These are phyloP conservation scores for Psilocybe cubensis DNA, from an alignment of 768 basidiomycete species.

Conservation along the genomic window DNA sequence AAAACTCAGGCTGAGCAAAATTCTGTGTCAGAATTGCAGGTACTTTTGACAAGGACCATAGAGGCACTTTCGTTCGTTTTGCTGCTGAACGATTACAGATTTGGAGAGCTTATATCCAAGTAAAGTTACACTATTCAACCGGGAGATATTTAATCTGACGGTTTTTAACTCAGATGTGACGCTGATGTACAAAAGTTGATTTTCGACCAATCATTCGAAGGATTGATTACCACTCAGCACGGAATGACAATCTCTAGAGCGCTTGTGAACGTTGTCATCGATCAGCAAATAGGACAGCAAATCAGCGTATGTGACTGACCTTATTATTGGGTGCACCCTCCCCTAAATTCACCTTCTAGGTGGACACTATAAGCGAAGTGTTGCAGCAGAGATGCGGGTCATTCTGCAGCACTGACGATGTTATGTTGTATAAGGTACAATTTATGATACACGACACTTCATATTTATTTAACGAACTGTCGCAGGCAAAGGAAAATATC, in stretches of 20 bases:
- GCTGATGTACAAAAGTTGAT: slow-evolving; percentile 71
- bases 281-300: slow-evolving; percentile 97
- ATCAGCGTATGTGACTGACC: slow-evolving; percentile 70
- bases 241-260: slow-evolving; percentile 89
- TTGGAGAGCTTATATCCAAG: slow-evolving; percentile 85
- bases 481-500: slow-evolving; percentile 89
- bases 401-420: slow-evolving; percentile 98
- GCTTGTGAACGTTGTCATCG: slow-evolving; percentile 93
- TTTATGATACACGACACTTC: background rate
- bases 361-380: slow-evolving; percentile 95
- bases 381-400: slow-evolving; percentile 94
- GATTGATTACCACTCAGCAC: slow-evolving; percentile 80
- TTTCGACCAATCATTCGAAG: slow-evolving; percentile 77
- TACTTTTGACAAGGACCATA: slow-evolving; percentile 81
- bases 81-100: slow-evolving; percentile 87
- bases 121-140: slow-evolving; percentile 39
- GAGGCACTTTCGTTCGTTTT: slow-evolving; percentile 95
- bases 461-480: background rate
- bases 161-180: slow-evolving; percentile 59
- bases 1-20: slow-evolving; percentile 70
- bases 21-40: slow-evolving; percentile 77
- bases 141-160: slow-evolving; percentile 4
- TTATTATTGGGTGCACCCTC: slow-evolving; percentile 3
- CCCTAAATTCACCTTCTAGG: slow-evolving; percentile 47
- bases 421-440: slow-evolving; percentile 90